Evolutionary conservation across 1,139 yeast genomes (phyloP).

Genomic region (Torulaspora pretoriensis): DNA sequence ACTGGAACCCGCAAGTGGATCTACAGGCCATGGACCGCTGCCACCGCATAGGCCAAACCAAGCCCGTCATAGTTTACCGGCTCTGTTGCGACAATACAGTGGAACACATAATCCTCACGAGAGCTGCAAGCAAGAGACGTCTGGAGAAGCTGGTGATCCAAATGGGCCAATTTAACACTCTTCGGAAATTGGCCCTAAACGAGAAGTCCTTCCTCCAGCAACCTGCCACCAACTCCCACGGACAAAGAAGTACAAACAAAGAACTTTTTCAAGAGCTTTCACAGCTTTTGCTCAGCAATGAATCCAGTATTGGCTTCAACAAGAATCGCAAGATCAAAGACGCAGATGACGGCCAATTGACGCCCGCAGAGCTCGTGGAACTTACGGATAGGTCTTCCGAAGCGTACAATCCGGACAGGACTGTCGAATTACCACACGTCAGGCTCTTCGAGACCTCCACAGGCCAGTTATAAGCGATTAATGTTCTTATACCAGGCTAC

Average conservation of each 20-base stretch:
- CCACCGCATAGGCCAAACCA: slow-evolving; percentile 85
- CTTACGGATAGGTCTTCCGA: slow-evolving; percentile 50
- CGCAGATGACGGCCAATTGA: slow-evolving; percentile 29
- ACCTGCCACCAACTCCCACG: slow-evolving; percentile 15
- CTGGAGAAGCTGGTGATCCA: slow-evolving; percentile 81
- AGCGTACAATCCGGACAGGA: slow-evolving; percentile 41
- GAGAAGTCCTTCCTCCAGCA: slow-evolving; percentile 31
- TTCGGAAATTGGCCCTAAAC: slow-evolving; percentile 41
- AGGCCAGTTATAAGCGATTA: slow-evolving; percentile 14
- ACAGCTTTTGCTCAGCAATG: slow-evolving; percentile 28
- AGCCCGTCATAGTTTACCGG: slow-evolving; percentile 77
- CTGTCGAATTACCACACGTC: slow-evolving; percentile 28
- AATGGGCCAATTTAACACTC: slow-evolving; percentile 69
- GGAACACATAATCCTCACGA: slow-evolving; percentile 73
- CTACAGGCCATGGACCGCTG: slow-evolving; percentile 94
- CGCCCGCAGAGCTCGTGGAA: slow-evolving; percentile 47
- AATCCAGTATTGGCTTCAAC: slow-evolving; percentile 33
- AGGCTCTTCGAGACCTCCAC: slow-evolving; percentile 34
- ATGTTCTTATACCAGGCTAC: background rate
- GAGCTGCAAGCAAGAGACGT: slow-evolving; percentile 73
- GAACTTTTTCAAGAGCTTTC: slow-evolving; percentile 33
- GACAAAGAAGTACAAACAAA: slow-evolving; percentile 25
- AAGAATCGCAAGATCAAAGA: slow-evolving; percentile 14
- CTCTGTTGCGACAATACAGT: slow-evolving; percentile 72
- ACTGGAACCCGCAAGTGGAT: slow-evolving; percentile 98